Evolutionary conservation across 2,329 filamentous ascomycete genomes (phyloP), one percentile per base, ranked within the genome.

Genomic region (Aspergillus clavatus): DNA sequence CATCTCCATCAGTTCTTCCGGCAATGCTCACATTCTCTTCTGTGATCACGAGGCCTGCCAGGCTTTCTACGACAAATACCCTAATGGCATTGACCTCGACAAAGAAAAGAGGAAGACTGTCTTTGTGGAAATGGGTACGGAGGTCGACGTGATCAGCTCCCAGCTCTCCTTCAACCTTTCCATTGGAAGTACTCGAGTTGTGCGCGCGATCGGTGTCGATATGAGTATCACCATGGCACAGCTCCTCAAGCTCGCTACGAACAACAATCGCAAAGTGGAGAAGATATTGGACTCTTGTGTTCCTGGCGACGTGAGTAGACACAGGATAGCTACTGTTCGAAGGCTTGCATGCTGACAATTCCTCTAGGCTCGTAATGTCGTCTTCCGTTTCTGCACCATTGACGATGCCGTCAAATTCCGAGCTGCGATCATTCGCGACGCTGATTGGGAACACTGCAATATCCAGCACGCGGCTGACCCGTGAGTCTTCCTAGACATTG

Each of bases 311-410:
- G 74, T 75, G 63, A 68, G 72, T 14, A 10, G 21, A 4, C 31
- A 12, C 8, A 24, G 8, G 8, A 24, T 24, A 5, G 23, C n/a
- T n/a, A 24, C 23, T 24, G 4, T 8, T 24, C 8, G 8, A 24
- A 19, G 26, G 40, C 33, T 38, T 39, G 41, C 36, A 6, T 43
- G 40, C 45, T 49, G 23, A 43, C 31, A 7, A 33, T 33, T 21
- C 11, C 16, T 19, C 14, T 44, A 75, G 72, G 60, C 63, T 24
- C 65, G 67, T 31, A 69, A 62, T 24, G 66, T 75, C n/a, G 61
- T 68, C 23, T 76, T 76, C 53, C 71, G 73, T 7, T 77, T 78
- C 56, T 66, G 62, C 35, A 72, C 65, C 48, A 72, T 77, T 45
- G 61, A 65, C 19, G 60, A 76, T 42, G 73, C 74, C 0, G 64